Evolutionary conservation across 257 asterid species (phyloP).

Genomic region (Nicotiana obtusifolia): DNA sequence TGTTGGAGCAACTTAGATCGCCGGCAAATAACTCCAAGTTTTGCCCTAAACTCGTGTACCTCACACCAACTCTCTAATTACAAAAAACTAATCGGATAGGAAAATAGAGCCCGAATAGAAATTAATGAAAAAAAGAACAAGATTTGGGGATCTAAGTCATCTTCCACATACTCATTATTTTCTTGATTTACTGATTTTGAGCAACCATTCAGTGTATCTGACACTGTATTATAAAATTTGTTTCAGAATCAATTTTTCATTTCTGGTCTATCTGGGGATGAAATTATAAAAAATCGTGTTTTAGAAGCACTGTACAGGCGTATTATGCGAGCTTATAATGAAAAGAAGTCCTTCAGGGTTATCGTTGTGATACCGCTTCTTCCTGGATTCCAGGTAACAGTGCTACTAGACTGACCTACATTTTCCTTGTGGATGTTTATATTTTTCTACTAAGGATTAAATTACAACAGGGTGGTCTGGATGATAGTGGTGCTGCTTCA

Average conservation of each 20-base stretch:
- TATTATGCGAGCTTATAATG: slow-evolving; percentile 76
- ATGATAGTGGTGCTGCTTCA: slow-evolving; percentile 98
- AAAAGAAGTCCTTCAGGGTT: slow-evolving; percentile 82
- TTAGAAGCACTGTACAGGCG: slow-evolving; percentile 73
- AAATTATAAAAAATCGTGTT: slow-evolving; percentile 78
- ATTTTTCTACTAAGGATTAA: slow-evolving; percentile 16
- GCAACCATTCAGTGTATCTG: slow-evolving; percentile 10
- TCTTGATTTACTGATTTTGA: background rate
- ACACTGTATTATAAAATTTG: slow-evolving; percentile 15
- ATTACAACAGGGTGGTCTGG: slow-evolving; percentile 78
- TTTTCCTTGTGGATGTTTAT: slow-evolving; percentile 10
- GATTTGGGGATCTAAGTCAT: too few species aligned
- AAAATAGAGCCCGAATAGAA: too few species aligned
- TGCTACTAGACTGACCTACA: background rate
- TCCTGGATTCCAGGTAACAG: slow-evolving; percentile 88
- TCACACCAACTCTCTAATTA: too few species aligned
- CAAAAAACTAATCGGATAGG: too few species aligned
- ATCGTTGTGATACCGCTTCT: slow-evolving; percentile 91
- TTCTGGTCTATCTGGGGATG: slow-evolving; percentile 91
- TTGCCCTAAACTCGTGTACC: too few species aligned
- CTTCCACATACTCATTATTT: too few species aligned
- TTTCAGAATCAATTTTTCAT: slow-evolving; percentile 96
- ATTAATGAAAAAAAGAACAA: too few species aligned
- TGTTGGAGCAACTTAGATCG: too few species aligned
- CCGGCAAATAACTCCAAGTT: too few species aligned